Evolutionary conservation across 129 eudicot genomes (phyloP).

Genomic region (Flaveria bidentis): DNA sequence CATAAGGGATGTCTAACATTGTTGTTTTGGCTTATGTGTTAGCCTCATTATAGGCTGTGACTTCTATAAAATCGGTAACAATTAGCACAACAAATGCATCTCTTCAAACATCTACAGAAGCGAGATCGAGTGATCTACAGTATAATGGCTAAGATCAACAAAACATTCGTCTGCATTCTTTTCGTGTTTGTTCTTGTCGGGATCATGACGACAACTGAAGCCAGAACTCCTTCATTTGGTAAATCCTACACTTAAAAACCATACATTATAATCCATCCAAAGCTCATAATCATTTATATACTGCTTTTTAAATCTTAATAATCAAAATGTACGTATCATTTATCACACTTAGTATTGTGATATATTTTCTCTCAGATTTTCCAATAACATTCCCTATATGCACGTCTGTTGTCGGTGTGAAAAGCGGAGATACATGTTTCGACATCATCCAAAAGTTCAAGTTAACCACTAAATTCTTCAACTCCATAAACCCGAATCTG

Average conservation of each 20-base stretch:
- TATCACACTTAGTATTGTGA: not conserved
- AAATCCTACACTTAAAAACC: conserved; percentile 1
- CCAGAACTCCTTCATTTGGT: not conserved
- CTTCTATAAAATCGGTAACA: conserved; percentile 31
- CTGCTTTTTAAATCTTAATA: not conserved
- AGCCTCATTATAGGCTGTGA: conserved; percentile 11
- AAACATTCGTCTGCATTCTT: conserved; percentile 13
- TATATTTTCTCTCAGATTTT: not conserved
- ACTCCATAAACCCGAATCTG: conserved; percentile 50
- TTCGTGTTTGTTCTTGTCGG: conserved; percentile 20
- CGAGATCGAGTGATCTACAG: not conserved
- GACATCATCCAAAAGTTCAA: conserved; percentile 33
- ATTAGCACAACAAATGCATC: conserved; percentile 26
- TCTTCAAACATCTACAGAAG: not conserved
- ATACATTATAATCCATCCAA: too few species aligned
- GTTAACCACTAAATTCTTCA: conserved; percentile 22
- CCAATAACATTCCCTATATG: conserved; percentile 20
- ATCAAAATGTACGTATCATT: not conserved
- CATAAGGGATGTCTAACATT: not conserved
- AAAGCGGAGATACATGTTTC: conserved; percentile 52
- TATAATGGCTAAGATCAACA: conserved; percentile 23
- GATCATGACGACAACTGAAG: conserved; percentile 20
- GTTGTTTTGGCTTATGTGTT: conserved; percentile 17
- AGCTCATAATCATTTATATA: not conserved
- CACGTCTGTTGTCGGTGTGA: conserved; percentile 36